Evolutionary conservation across 2,329 filamentous ascomycete species (phyloP).

Genomic region (Fusarium concolor): DNA sequence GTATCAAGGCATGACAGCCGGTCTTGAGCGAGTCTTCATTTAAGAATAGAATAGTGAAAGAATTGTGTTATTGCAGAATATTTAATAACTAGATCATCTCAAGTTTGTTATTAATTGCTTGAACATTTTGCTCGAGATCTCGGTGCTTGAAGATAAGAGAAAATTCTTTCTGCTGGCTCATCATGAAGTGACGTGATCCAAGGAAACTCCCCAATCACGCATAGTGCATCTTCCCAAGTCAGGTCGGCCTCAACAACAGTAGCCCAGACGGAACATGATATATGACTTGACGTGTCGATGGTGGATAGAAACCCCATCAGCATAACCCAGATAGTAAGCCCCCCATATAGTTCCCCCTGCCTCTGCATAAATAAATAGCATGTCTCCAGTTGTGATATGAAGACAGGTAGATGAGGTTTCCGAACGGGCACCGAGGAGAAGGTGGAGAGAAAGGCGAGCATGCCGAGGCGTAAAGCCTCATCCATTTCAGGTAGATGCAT

Average conservation of each 20-base stretch:
- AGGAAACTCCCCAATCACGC: accelerated
- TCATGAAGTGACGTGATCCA: not conserved
- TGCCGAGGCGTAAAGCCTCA: slow-evolving; percentile 3
- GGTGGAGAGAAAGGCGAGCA: slow-evolving; percentile 7
- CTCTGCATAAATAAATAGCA: accelerated
- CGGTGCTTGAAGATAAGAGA: not conserved
- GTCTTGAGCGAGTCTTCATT: accelerated
- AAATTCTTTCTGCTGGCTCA: accelerated
- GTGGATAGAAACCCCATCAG: not conserved
- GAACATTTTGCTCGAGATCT: accelerated
- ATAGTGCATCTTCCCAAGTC: accelerated
- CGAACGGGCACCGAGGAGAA: not conserved
- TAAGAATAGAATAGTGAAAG: no score
- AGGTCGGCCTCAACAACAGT: accelerated
- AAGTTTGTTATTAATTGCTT: not conserved
- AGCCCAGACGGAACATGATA: accelerated
- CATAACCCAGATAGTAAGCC: not conserved
- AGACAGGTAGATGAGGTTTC: not conserved
- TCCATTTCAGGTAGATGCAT: accelerated
- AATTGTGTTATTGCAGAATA: no score
- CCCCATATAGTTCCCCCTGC: accelerated
- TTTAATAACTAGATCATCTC: no score
- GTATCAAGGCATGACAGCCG: accelerated
- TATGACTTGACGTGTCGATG: accelerated
- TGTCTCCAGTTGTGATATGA: not conserved